phyloP scores from a whole-genome alignment of 1,284 basidiomycete species.

The Tylopilus orsonianus region DNA sequence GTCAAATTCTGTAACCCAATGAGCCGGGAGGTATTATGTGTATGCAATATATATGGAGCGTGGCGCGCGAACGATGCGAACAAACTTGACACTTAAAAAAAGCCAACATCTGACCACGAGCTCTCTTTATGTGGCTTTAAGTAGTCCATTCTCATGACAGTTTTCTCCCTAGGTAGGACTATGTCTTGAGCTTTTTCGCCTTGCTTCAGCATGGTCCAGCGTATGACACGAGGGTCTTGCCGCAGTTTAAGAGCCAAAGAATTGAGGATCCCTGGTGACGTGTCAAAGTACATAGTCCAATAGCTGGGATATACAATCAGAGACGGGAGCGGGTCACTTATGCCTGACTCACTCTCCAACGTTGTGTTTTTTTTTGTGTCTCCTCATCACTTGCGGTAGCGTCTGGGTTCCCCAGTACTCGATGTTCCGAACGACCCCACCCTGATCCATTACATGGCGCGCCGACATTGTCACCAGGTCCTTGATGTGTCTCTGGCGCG shows the following conservation, averaged over 20 bases:
- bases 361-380: slow-evolving; percentile 62
- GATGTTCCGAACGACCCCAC: slow-evolving; percentile 79
- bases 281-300: slow-evolving; percentile 89
- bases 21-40: slow-evolving; percentile 5
- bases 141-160: slow-evolving; percentile 33
- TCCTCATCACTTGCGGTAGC: slow-evolving; percentile 76
- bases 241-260: slow-evolving; percentile 67
- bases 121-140: slow-evolving; percentile 21
- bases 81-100: slow-evolving; percentile 9
- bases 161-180: slow-evolving; percentile 41
- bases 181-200: slow-evolving; percentile 74
- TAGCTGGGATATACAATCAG: slow-evolving; percentile 54
- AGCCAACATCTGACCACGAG: slow-evolving; percentile 30
- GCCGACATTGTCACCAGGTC: slow-evolving; percentile 75
- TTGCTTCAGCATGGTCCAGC: slow-evolving; percentile 80
- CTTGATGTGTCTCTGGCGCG: slow-evolving; percentile 67
- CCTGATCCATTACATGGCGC: slow-evolving; percentile 70
- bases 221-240: slow-evolving; percentile 77
- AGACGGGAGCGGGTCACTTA: not conserved
- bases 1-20: too few relatives aligned
- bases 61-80: too few relatives aligned
- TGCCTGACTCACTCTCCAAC: slow-evolving; percentile 72
- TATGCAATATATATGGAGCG: slow-evolving; percentile 5
- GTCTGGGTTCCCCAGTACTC: slow-evolving; percentile 73
- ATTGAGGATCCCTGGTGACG: slow-evolving; percentile 69